Base-by-base conservation (phyloP, 495 filamentous ascomycete genomes). In the Penicillium lividum region DNA sequence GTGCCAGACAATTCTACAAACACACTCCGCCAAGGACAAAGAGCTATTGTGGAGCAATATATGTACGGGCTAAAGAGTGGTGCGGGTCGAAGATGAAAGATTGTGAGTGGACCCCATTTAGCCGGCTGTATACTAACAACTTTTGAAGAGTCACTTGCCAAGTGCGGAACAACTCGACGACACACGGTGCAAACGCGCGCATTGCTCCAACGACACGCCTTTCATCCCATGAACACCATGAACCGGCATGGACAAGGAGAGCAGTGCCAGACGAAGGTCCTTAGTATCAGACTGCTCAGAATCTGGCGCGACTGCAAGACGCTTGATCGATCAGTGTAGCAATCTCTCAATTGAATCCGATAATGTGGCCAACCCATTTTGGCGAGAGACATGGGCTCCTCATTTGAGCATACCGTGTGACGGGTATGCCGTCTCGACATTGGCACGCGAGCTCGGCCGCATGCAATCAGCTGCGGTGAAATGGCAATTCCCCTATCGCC, bases 291-390 rank as follows among this genome's bases (percentile, higher is more conserved):
- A 2, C 22, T 22, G 22, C 22, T 22, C 22, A 22, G 22, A 22
- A 22, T 22, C 2, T 1, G 49, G 49, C 49, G 49, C 10, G 30
- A 51, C 49, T 51, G 22, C 33, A 38, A 30, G 30, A 36, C 49
- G 49, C 49, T 51, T 11, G 30, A 5, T 51, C 40, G 3, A 33
- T 2, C 3, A 33, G 30, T 10, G 7, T 11, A 10, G 49, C 33
- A 36, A 51, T 51, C 49, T 51, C 36, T 22, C 18, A 38, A 30
- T 38, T 51, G 49, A 27, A 22, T 22, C 33, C 5, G 49, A 7
- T 36, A 51, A 13, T 51, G 30, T 30, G 49, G 49, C 49, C 49
- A 38, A 51, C 49, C 49, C 18, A 51, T 34, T 38, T 0, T 51
- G 18, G 30, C 49, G 49, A 51, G 30, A 34, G 25, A 15, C 0